A percentile compares a stretch with the other conserved stretches of the same genome.
phyloP scores from a whole-genome alignment of 371 early-diverging fungal genomes.

The Umbelopsis sp. region DNA sequence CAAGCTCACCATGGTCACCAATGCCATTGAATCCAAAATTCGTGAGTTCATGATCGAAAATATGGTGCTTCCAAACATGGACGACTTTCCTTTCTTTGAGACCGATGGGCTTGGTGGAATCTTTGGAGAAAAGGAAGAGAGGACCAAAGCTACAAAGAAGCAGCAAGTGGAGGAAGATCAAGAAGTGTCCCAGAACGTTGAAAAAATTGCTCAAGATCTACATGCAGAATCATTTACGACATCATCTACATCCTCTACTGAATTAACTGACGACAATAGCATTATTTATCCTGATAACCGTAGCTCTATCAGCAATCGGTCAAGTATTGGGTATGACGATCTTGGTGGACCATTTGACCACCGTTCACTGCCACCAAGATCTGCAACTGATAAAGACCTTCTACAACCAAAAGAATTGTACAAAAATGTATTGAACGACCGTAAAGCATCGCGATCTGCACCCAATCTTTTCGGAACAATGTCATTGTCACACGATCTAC shows the following conservation, averaged over 20 bases:
- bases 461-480: background rate
- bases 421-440: background rate
- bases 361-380: background rate
- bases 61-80: constrained; percentile 91
- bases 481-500: background rate
- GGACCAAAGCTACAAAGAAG: background rate
- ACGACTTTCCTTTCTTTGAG: constrained; percentile 79
- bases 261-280: background rate
- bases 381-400: constrained; percentile 3
- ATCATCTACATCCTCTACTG: background rate
- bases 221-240: background rate
- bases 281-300: background rate
- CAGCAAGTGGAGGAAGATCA: background rate
- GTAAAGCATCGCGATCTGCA: background rate
- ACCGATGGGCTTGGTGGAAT: constrained; percentile 68
- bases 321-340: background rate
- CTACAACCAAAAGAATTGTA: background rate
- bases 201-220: constrained; percentile 10
- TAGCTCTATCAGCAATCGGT: background rate
- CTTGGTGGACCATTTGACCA: background rate
- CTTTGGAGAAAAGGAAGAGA: constrained; percentile 47
- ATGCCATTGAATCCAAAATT: constrained; percentile 83
- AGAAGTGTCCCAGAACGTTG: constrained; percentile 7
- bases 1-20: constrained; percentile 73
- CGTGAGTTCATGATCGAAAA: constrained; percentile 78